phyloP scores from a whole-genome alignment of 2,329 filamentous ascomycete species.

The Apiospora phragmitis region DNA sequence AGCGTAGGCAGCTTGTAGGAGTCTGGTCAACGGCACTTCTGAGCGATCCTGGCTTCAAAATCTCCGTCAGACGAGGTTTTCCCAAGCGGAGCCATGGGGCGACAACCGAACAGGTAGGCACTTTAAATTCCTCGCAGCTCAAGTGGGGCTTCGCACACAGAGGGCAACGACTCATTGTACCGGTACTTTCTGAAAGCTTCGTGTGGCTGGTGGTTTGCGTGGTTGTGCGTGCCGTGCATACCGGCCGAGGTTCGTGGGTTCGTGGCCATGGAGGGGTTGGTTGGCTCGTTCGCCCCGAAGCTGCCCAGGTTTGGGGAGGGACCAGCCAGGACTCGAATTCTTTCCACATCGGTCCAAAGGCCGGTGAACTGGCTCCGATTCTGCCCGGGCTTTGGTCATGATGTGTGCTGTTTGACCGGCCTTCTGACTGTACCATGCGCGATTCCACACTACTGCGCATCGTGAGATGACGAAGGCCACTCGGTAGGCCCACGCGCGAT shows the following conservation, averaged over 20 bases:
- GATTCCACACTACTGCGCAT: not conserved
- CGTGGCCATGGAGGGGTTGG: not conserved
- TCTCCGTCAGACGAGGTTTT: not conserved
- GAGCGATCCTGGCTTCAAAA: not conserved
- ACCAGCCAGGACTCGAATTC: not conserved
- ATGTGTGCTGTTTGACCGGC: not conserved
- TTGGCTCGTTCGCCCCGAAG: not conserved
- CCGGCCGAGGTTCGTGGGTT: not conserved
- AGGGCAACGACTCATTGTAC: not conserved
- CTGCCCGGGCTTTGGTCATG: not conserved
- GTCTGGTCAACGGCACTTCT: too few relatives aligned
- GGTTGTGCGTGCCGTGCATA: not conserved
- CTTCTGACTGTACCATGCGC: not conserved
- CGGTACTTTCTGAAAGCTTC: not conserved
- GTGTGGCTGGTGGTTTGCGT: not conserved
- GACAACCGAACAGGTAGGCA: not conserved
- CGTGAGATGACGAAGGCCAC: not conserved
- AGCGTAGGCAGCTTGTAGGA: too few relatives aligned
- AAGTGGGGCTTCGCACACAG: not conserved
- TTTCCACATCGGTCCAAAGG: not conserved
- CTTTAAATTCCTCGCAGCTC: not conserved
- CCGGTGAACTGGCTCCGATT: not conserved
- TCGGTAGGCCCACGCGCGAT: not conserved
- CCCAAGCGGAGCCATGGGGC: not conserved
- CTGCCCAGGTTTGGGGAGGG: not conserved